A percentile compares a stretch with the other conserved stretches of the same genome.
These are phyloP conservation scores for Lepidium sativum DNA, from an alignment of 345 rosid species.

Conservation along the genomic window DNA sequence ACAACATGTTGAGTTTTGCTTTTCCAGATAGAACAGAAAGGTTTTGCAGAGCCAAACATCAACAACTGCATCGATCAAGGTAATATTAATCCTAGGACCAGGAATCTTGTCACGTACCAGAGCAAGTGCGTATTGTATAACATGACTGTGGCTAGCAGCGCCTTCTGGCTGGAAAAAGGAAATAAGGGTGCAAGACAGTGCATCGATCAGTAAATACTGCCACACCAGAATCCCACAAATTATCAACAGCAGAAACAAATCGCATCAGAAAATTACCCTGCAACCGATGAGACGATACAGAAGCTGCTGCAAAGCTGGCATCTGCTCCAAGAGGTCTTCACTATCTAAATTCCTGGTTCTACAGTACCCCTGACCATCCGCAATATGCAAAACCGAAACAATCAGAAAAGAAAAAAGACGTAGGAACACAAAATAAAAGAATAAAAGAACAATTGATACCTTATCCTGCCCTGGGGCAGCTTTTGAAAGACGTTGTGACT, in stretches of 20 bases:
- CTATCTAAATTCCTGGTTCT: conserved; percentile 80
- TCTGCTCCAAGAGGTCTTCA: conserved; percentile 78
- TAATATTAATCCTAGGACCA: neutral
- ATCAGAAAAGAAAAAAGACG: conserved; percentile 1
- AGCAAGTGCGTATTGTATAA: conserved; percentile 95
- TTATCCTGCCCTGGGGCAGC: conserved; percentile 77
- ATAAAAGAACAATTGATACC: conserved; percentile 31
- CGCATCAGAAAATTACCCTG: conserved; percentile 41
- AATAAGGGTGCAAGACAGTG: neutral
- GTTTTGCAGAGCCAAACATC: neutral
- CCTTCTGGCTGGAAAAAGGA: conserved; percentile 82
- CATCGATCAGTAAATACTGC: conserved; percentile 1
- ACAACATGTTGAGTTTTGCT: neutral
- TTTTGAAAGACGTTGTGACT: conserved; percentile 85
- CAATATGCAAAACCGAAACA: neutral
- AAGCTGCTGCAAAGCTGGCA: conserved; percentile 87
- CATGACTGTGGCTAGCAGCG: conserved; percentile 75
- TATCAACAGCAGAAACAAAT: neutral
- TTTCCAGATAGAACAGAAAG: neutral
- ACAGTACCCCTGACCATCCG: conserved; percentile 65
- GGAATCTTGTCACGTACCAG: conserved; percentile 41
- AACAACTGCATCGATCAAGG: neutral
- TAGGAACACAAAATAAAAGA: neutral
- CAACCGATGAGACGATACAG: conserved; percentile 92
- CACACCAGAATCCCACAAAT: conserved; percentile 3